phyloP scores from a whole-genome alignment of 2,329 filamentous ascomycete genomes.

The Zymoseptoria brevis region DNA sequence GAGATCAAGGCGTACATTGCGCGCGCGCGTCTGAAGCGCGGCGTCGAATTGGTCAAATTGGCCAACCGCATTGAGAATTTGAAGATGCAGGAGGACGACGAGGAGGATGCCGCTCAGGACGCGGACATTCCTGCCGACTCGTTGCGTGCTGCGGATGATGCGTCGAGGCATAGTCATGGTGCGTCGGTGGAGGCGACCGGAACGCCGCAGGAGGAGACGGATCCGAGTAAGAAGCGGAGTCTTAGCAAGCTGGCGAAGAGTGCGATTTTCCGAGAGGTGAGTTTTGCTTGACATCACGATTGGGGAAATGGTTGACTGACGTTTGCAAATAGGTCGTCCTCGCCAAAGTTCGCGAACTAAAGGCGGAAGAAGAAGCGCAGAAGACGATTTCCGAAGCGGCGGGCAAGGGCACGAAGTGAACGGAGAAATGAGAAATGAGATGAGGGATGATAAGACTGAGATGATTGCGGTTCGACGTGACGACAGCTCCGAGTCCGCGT shows the following conservation, averaged over 20 bases:
- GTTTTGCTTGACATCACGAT: not conserved
- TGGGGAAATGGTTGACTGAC: conserved; percentile 4
- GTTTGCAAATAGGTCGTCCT: conserved; percentile 48
- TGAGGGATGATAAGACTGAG: not conserved
- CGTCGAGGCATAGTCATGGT: conserved; percentile 11
- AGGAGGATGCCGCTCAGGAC: conserved; percentile 56
- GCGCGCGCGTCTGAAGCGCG: conserved; percentile 80
- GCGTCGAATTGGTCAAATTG: conserved; percentile 93
- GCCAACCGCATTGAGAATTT: conserved; percentile 91
- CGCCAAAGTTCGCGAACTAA: conserved; percentile 87
- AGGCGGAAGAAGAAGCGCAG: conserved; percentile 64
- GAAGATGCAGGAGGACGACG: conserved; percentile 86
- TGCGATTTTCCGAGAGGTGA: conserved; percentile 83
- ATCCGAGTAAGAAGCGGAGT: conserved; percentile 41
- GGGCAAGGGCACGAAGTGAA: conserved; percentile 3
- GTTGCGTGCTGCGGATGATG: conserved; percentile 47
- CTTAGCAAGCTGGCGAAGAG: conserved; percentile 53
- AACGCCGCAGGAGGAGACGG: conserved; percentile 18
- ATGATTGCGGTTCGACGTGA: not conserved
- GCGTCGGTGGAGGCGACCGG: conserved; percentile 10
- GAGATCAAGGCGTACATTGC: conserved; percentile 94
- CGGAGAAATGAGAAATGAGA: not conserved
- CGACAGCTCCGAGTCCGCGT: not conserved
- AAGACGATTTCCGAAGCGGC: conserved; percentile 20
- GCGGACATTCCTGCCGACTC: conserved; percentile 56